Conservation (phyloP, 257 asterid species). For the Nicotiana otophora region DNA sequence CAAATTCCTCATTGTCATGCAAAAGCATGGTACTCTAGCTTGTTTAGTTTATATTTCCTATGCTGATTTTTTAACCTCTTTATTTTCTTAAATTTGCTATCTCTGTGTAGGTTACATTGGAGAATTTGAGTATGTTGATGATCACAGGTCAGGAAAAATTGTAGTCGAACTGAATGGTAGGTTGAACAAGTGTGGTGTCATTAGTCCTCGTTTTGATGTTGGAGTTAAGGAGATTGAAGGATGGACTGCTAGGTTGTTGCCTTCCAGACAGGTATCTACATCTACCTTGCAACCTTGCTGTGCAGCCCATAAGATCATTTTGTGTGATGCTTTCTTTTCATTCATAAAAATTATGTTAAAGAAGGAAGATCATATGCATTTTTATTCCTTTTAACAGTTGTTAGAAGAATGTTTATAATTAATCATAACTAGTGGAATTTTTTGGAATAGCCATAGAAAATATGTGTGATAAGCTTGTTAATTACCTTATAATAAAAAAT, state of each 20-base stretch:
- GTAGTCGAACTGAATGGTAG: conserved; percentile 12
- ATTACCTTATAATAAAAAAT: not conserved
- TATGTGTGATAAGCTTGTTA: not conserved
- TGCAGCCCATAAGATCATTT: not conserved
- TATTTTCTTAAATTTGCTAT: not conserved
- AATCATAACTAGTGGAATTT: not conserved
- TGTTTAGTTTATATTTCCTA: not conserved
- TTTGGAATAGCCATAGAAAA: not conserved
- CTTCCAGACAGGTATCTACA: conserved; percentile 9
- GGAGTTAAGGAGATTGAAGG: conserved; percentile 14
- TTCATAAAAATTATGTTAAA: not conserved
- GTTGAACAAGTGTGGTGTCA: conserved; percentile 10
- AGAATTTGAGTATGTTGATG: conserved; percentile 11
- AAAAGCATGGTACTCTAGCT: conserved; percentile 9
- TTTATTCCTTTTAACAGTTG: not conserved
- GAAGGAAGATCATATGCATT: not conserved
- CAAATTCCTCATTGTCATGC: conserved; percentile 16
- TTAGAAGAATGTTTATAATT: not conserved
- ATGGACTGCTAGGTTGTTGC: conserved; percentile 10
- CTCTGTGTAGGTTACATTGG: conserved; percentile 8
- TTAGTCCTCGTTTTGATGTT: conserved; percentile 14
- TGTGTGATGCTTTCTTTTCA: not conserved
- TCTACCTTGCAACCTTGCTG: not conserved
- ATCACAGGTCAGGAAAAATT: conserved; percentile 11
- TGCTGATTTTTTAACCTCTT: not conserved